These are phyloP conservation scores for Pichia gijzeniarum DNA, from an alignment of 805 yeast genomes.

Conservation along the genomic window DNA sequence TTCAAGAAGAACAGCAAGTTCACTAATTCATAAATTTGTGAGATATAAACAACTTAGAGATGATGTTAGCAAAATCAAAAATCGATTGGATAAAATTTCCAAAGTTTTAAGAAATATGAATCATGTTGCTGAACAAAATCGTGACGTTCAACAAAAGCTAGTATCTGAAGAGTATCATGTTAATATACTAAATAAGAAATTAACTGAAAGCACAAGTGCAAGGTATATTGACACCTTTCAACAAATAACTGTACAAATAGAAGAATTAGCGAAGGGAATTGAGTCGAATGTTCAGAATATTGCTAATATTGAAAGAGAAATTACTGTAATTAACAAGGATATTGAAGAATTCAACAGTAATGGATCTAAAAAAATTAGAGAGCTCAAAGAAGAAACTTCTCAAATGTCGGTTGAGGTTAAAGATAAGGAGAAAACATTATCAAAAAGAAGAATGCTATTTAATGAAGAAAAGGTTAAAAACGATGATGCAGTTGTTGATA, in stretches of 20 bases:
- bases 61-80: slow-evolving; percentile 35
- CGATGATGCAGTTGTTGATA: slow-evolving; percentile 61
- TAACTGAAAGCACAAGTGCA: slow-evolving; percentile 51
- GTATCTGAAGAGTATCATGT: slow-evolving; percentile 55
- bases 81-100: slow-evolving; percentile 36
- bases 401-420: slow-evolving; percentile 33
- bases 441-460: slow-evolving; percentile 43
- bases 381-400: slow-evolving; percentile 48
- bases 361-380: slow-evolving; percentile 72
- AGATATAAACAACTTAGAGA: slow-evolving; percentile 40
- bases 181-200: slow-evolving; percentile 45
- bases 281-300: slow-evolving; percentile 35
- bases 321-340: slow-evolving; percentile 58
- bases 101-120: slow-evolving; percentile 38
- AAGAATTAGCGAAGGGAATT: slow-evolving; percentile 41
- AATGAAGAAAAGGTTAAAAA: slow-evolving; percentile 63
- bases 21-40: slow-evolving; percentile 60
- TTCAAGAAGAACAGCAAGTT: slow-evolving; percentile 55
- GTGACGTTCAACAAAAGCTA: slow-evolving; percentile 50
- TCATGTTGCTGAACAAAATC: slow-evolving; percentile 42
- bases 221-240: slow-evolving; percentile 40
- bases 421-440: slow-evolving; percentile 35
- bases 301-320: slow-evolving; percentile 36
- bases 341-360: slow-evolving; percentile 74
- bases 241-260: slow-evolving; percentile 23